Evolutionary conservation across 441 rosid genomes (phyloP), one percentile per base, ranked within the genome.

Genomic region (Croton setiger): DNA sequence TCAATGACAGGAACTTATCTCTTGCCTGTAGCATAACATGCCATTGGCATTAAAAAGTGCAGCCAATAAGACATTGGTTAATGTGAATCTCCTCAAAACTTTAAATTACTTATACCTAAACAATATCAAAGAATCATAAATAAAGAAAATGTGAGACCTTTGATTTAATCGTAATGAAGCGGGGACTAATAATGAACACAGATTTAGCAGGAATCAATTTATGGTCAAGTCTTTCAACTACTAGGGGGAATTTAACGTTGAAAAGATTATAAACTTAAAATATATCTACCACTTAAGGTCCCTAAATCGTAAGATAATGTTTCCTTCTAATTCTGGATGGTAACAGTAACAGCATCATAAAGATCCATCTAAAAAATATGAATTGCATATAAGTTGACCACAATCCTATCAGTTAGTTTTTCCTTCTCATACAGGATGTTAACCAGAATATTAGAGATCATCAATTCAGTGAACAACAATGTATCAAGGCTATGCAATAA

Each of bases 1-100:
- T 88, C 80, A 94, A 67, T 35, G 98, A 91, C 51, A 90, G 80
- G 80, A 82, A 90, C 80, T 94, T 94, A 78, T 94, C 98, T 61
- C 95, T 88, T 41, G 98, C 96, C 97, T 94, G 84, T 76, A 55
- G 55, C 63, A 64, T 63, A 71, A 66, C 73, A 64, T 66, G 48
- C 36, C 31, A 70, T 21, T 21, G 51, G 60, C 72, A 82, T 70
- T 64, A 65, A 67, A 54, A 61, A 43, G 27, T 58, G 68, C 63
- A 48, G 33, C 67, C n/a, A 65, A 72, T 60, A 67, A 70, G 23
- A 61, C 57, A 53, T 37, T 49, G 17, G 41, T 57, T 74, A 57
- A 31, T 45, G 23, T 17, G 1, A 36, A 23, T 23, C 33, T 23
- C 20, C 12, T 35, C 3, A 11, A 74, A 72, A 49, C 57, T 48